phyloP scores from a whole-genome alignment of 306 rosid genomes.

The Cicer cuneatum region DNA sequence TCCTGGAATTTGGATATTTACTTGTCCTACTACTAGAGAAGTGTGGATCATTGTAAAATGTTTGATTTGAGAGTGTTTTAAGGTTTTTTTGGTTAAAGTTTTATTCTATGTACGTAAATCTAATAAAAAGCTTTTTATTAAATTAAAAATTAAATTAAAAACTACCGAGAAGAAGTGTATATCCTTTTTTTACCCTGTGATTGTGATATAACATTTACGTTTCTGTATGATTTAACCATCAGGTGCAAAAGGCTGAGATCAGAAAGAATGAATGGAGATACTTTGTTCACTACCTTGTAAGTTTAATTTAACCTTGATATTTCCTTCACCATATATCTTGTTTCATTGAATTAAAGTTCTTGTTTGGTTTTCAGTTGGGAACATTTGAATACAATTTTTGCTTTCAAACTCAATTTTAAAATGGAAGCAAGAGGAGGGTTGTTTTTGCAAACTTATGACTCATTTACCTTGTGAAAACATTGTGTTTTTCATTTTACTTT shows the following conservation, averaged over 20 bases:
- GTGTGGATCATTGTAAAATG: not conserved
- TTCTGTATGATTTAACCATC: constrained; percentile 39
- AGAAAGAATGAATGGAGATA: constrained; percentile 89
- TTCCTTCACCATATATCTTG: constrained; percentile 6
- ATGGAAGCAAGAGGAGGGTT: not conserved
- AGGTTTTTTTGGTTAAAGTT: constrained; percentile 19
- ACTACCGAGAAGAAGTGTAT: not conserved
- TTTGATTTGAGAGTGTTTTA: constrained; percentile 27
- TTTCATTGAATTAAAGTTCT: not conserved
- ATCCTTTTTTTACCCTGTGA: not conserved
- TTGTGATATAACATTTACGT: not conserved
- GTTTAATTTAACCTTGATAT: constrained; percentile 51
- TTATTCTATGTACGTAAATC: constrained; percentile 9
- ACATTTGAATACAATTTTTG: not conserved
- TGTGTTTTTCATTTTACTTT: no score
- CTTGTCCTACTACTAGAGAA: not conserved
- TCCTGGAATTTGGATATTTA: not conserved
- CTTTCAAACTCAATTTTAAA: not conserved
- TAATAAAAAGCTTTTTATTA: constrained; percentile 22
- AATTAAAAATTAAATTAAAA: not conserved
- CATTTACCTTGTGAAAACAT: no score
- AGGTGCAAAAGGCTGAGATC: constrained; percentile 90
- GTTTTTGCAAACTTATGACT: not conserved
- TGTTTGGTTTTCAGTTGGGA: not conserved
- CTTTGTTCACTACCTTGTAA: constrained; percentile 97